Evolutionary conservation across 2,329 filamentous ascomycete species (phyloP), one percentile per base, ranked within the genome.

Genomic region (Monilinia aucupariae): DNA sequence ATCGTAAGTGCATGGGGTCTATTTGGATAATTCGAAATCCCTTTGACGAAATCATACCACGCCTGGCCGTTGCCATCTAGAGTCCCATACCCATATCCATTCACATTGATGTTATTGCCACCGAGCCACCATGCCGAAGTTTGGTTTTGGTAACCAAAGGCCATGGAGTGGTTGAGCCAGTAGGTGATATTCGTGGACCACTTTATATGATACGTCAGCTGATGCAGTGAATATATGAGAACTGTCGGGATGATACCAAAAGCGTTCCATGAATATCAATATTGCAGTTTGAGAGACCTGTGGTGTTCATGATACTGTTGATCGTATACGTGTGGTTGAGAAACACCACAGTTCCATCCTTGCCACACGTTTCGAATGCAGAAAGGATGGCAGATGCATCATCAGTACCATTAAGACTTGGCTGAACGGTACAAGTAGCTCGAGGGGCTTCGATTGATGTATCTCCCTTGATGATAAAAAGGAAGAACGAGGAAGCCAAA

Each of bases 31-130:
- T 84, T 83, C 39, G 75, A 77, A 20, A 69, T 68, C 17, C 76
- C 74, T 32, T 74, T 71, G 58, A 78, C 76, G 71, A 78, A 81
- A 65, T 82, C 76, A 68, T 86, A 85, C 83, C 83, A 86, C 3
- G 78, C 76, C 67, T 85, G 80, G 1, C 83, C 84, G 68, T 86
- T 85, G 15, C 84, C 83, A 68, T 85, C 77, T 22, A 86, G 73
- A 4, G 80, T 83, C 4, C 84, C 84, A 25, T 73, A 71, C 22
- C 80, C 80, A 65, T 79, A 73, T n/a, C 82, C 82, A 34, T 80
- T 74, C 62, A 81, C 77, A 7, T 74, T 71, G 30, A 87, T 74
- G 32, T 79, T 77, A 20, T 80, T 73, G 8, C 84, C 84, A 22
- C 82, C 82, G 65, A 85, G 77, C 61, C 79, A 73, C 79, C 80